Evolutionary conservation across 768 basidiomycete species (phyloP), one percentile per base, ranked within the genome.

Genomic region (Phaeotremella fagi): DNA sequence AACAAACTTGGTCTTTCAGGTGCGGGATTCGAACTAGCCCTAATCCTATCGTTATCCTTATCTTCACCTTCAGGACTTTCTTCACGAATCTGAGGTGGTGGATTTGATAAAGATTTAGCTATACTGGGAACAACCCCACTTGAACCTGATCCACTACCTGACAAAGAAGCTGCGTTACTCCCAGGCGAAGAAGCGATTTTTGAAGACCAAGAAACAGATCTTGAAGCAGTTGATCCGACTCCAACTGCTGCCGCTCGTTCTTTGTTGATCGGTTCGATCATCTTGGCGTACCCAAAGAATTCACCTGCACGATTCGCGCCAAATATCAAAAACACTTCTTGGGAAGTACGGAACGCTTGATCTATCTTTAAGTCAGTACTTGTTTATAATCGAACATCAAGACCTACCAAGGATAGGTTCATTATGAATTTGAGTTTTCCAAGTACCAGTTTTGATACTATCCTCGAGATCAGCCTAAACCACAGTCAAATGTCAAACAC

Each of bases 371-470:
- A 20, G 22, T 44, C 24, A 51, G 38, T 4, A 26, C 26, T 20
- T n/a, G 24, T 15, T 15, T 7, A 20, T 38, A 49, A 33, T 20
- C 12, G 15, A 37, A n/a, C 36, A 38, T 28, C 4, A 41, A 3
- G 7, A 61, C 64, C 37, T 26, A 70, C 68, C 68, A 15, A 95
- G 78, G 44, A 94, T 83, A 7, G 82, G 83, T 75, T 95, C 90
- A 65, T 94, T 95, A 75, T 94, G 91, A 61, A 79, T 80, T 75
- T 98, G 94, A 1, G 92, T 97, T 41, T 88, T 86, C 94, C 94
- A 97, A 1, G 87, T 50, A 0, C 87, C 86, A 14, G 80, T 80
- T 68, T 85, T 78, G 23, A 88, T 83, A 71, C 88, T 90, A 28
- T 86, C 75, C 61, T 91, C 85, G 67, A 90, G 75, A 73, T 88